These are phyloP conservation scores for Helichrysum umbraculigerum DNA, from an alignment of 129 eudicot species.

Conservation along the genomic window DNA sequence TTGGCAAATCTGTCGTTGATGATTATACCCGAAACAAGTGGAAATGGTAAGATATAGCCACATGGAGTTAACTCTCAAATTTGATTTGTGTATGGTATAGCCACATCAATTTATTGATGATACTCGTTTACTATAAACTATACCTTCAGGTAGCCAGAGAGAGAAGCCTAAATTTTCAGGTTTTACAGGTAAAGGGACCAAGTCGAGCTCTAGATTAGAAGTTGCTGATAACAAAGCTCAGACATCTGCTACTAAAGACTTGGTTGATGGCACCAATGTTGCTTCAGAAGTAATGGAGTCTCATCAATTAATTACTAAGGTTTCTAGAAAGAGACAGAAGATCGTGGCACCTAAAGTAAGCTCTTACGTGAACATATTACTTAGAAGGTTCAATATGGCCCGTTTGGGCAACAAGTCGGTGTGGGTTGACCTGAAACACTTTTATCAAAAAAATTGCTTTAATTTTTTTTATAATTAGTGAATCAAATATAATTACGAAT, in stretches of 20 bases:
- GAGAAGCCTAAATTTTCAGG: slow-evolving; percentile 50
- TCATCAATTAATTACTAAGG: slow-evolving; percentile 45
- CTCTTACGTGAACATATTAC: slow-evolving; percentile 8
- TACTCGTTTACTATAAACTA: slow-evolving; percentile 43
- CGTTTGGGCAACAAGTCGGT: neutral
- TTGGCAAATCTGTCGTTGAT: slow-evolving; percentile 85
- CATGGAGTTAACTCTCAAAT: slow-evolving; percentile 2
- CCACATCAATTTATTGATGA: slow-evolving; percentile 44
- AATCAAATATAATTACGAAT: too few species aligned
- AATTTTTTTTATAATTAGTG: too few species aligned
- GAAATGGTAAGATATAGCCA: slow-evolving; percentile 53
- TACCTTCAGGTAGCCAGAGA: slow-evolving; percentile 34
- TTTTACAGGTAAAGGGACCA: slow-evolving; percentile 43
- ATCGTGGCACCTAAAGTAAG: slow-evolving; percentile 59
- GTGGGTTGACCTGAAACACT: neutral
- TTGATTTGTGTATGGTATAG: neutral
- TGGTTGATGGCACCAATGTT: slow-evolving; percentile 37
- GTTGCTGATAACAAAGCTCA: slow-evolving; percentile 47
- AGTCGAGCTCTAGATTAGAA: slow-evolving; percentile 38
- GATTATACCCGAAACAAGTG: slow-evolving; percentile 65
- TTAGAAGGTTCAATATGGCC: slow-evolving; percentile 1
- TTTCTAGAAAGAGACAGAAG: slow-evolving; percentile 61
- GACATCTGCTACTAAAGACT: slow-evolving; percentile 43
- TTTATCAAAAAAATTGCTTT: too few species aligned
- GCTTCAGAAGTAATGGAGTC: slow-evolving; percentile 49